A percentile compares a stretch with the other conserved stretches of the same genome.
Evolutionary conservation across 495 filamentous ascomycete species (phyloP).

Genomic region (Penicillium mononematosum): DNA sequence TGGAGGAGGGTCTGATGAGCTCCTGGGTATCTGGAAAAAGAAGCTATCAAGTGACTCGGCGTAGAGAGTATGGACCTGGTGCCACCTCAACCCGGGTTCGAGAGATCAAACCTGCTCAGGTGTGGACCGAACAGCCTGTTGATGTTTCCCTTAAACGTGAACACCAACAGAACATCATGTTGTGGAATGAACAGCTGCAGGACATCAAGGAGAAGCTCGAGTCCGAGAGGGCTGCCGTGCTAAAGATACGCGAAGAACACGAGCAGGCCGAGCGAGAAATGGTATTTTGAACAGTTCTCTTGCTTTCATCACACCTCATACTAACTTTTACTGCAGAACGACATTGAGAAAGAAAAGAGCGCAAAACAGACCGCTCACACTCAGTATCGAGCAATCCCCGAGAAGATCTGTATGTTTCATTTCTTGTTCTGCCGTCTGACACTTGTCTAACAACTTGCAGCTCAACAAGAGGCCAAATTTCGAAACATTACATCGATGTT

Average conservation of each 20-base stretch:
- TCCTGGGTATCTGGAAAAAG: conserved; percentile 64
- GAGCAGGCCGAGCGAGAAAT: conserved; percentile 33
- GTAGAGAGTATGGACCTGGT: conserved; percentile 69
- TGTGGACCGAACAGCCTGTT: conserved; percentile 78
- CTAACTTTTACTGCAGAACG: conserved; percentile 34
- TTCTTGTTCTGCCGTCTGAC: not conserved
- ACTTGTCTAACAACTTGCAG: conserved; percentile 35
- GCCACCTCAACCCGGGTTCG: conserved; percentile 65
- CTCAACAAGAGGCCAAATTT: conserved; percentile 52
- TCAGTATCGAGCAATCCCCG: conserved; percentile 64
- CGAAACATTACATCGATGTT: conserved; percentile 43
- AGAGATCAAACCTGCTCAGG: conserved; percentile 51
- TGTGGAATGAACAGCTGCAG: conserved; percentile 44
- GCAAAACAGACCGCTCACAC: conserved; percentile 58
- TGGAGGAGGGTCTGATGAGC: conserved; percentile 53
- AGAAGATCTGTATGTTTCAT: conserved; percentile 60
- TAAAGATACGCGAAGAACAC: conserved; percentile 31
- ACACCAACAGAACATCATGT: conserved; percentile 41
- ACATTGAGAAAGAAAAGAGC: conserved; percentile 53
- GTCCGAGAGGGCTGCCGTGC: conserved; percentile 37
- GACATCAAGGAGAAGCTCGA: conserved; percentile 36
- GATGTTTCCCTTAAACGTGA: conserved; percentile 59
- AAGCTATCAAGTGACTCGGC: conserved; percentile 57
- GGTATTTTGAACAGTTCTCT: conserved; percentile 26
- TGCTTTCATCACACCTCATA: not conserved